Evolutionary conservation across 2,329 filamentous ascomycete genomes (phyloP).

Genomic region (Myriosclerotinia curreyana): DNA sequence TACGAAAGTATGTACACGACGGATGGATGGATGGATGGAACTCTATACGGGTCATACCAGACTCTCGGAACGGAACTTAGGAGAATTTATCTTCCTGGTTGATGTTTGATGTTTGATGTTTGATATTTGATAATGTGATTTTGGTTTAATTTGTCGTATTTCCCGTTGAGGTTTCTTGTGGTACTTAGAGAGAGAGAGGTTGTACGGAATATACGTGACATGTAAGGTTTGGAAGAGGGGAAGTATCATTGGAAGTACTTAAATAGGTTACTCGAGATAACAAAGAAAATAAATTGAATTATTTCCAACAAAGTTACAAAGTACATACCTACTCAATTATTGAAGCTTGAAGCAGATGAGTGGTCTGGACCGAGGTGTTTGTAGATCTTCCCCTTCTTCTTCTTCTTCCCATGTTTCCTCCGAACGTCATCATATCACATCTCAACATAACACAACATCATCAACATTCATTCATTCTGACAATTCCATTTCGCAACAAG

Average conservation of each 20-base stretch:
- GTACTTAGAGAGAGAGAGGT: neutral
- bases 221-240: neutral
- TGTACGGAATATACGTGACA: neutral
- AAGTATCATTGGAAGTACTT: neutral
- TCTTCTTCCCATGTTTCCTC: too few relatives aligned
- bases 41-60: neutral
- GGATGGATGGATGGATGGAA: neutral
- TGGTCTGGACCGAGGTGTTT: neutral
- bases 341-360: neutral
- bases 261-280: too few relatives aligned
- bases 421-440: conserved; percentile 3
- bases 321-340: too few relatives aligned
- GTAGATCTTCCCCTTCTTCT: conserved; percentile 8
- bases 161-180: neutral
- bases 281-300: neutral
- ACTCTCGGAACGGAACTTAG: conserved; percentile 7
- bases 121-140: conserved; percentile 3
- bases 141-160: neutral
- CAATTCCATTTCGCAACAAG: neutral
- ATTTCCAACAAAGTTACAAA: too few relatives aligned
- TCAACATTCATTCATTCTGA: neutral
- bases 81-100: neutral
- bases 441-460: too few relatives aligned
- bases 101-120: neutral
- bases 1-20: neutral